A percentile compares a stretch with the other conserved stretches of the same genome.
phyloP scores from a whole-genome alignment of 306 rosid species.

The Nissolia schottii region DNA sequence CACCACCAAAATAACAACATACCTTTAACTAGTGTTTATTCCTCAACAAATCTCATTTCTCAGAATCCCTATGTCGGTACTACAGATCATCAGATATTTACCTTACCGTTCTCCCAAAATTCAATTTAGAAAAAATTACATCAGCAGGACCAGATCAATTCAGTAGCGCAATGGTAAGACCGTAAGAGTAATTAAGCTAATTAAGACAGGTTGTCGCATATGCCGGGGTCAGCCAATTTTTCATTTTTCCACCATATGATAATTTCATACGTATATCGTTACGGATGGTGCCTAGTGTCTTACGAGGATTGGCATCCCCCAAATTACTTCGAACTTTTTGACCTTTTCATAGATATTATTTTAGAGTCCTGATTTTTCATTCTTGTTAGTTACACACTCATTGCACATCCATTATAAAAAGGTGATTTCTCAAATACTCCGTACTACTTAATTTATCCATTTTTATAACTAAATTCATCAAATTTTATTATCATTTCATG shows the following conservation, averaged over 20 bases:
- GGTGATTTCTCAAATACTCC: too few species aligned
- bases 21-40: constrained; percentile 33
- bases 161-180: constrained; percentile 41
- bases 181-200: too few species aligned
- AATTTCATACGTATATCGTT: neutral
- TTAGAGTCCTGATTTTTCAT: too few species aligned
- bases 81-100: constrained; percentile 49
- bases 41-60: constrained; percentile 34
- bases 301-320: neutral
- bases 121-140: constrained; percentile 54
- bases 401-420: too few species aligned
- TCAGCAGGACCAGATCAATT: constrained; percentile 44
- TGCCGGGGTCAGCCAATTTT: neutral
- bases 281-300: neutral
- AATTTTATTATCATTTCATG: too few species aligned
- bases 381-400: too few species aligned
- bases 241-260: neutral
- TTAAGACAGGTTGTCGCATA: neutral
- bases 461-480: too few species aligned
- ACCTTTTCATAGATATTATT: neutral
- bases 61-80: constrained; percentile 36
- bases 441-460: too few species aligned
- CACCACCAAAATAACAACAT: constrained; percentile 25
- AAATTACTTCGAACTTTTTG: neutral
- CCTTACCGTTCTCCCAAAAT: constrained; percentile 46